Evolutionary conservation across 2,329 filamentous ascomycete species (phyloP), one percentile per base, ranked within the genome.

Genomic region (Fusarium brachygibbosum): DNA sequence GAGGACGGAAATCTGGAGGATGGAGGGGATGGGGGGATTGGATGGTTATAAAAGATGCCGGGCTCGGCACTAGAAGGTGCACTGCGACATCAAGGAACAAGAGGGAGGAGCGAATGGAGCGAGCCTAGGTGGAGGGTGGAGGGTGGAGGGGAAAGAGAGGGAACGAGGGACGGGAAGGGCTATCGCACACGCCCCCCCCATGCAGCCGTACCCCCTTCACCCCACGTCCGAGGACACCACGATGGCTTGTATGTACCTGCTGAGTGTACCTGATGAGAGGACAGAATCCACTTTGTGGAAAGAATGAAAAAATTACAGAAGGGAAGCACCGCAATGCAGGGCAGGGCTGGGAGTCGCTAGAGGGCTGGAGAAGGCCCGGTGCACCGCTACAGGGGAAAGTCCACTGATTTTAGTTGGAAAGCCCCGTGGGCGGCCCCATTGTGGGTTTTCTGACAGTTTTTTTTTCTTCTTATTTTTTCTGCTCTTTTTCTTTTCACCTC

Each of bases 1-100:
- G 54, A 68, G 62, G 41, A 71, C 66, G 58, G 57, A 55, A 75
- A 73, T 72, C 71, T 67, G 60, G 68, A 72, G 54, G 73, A 66
- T 58, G 71, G 70, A 75, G 71, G 73, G 72, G 73, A 75, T 52
- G 71, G 73, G 73, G 72, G 73, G 63, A 72, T 72, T 63, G 56
- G 68, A 69, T 66, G 72, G 69, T 74, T 75, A 75, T 74, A 75
- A 75, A 76, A 74, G 66, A 71, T 74, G 71, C 74, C 77, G 77
- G 76, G 75, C 72, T 76, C 75, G 76, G 74, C 75, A 73, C 70
- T 64, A 71, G 66, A 65, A 53, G 67, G 70, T 50, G 55, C 69
- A 71, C 63, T 67, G 67, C 56, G 58, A 63, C 65, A 38, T 70
- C 61, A 63, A 66, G 55, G 38, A 64, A 53, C 48, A 49, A 50